Base-by-base conservation (phyloP, 1,284 basidiomycete species). In the Cryptococcus jaspeensis region DNA sequence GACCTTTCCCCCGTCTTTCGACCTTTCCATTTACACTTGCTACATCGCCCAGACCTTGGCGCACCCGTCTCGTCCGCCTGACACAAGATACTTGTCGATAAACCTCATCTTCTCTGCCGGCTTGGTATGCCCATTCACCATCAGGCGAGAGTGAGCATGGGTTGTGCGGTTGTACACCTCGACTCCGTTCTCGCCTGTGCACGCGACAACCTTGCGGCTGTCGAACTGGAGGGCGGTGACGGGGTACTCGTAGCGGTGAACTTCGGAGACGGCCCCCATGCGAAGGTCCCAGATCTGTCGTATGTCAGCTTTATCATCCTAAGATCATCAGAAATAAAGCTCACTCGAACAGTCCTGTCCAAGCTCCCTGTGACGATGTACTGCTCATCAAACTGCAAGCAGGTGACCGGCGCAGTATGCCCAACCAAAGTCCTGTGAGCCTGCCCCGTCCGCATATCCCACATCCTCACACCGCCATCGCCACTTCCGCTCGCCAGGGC, bases 361-460 rank as follows among this genome's bases (percentile, higher is more conserved):
- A 97, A 80, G 76, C 89, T 89, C 42, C 95, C 95, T 50, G 88
- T 93, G 51, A 90, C 86, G 66, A 98, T 87, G 74, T 97, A 88
- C 57, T 89, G 82, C 79, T 99, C 94, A 80, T 99, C 96, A 70
- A 99, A 99, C 74, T 99, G 96, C 20, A 99, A 81, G 69, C 88
- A 92, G 2, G 92, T 98, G 48, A 99, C 87, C 4, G 96, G 93
- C 0, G 83, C 90, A 1, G 92, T 97, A 75, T 99, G 96, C 6
- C 95, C 96, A 23, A 90, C 79, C 49, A 99, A 80, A 9, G 94
- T 97, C 42, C 96, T 83, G 77, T 98, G 94, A 13, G 93, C 88
- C 76, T 99, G 95, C 5, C 96, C 96, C 41, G 95, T 99, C 41
- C 96, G 88, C 94, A 99, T 96, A 73, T 99, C 96, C 96, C 96